A percentile compares a stretch with the other conserved stretches of the same genome.
These are phyloP conservation scores for Jasminum sambac DNA, from an alignment of 257 asterid species.

Conservation along the genomic window DNA sequence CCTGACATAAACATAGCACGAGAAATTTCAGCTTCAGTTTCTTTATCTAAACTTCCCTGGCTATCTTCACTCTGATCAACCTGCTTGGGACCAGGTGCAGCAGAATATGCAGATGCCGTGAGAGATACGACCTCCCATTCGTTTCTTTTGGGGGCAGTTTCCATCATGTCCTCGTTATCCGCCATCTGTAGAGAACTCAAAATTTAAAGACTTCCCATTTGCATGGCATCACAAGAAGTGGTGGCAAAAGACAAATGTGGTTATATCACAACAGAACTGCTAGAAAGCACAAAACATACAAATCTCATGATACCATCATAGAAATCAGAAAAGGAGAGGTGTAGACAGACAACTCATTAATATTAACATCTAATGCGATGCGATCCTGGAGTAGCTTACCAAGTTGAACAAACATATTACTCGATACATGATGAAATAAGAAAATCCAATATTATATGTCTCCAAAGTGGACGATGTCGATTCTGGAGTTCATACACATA, in stretches of 20 bases:
- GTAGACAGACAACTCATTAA: background rate
- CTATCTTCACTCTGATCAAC: constrained; percentile 23
- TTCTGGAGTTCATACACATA: no score
- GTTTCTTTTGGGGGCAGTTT: constrained; percentile 39
- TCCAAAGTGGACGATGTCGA: no score
- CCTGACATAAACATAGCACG: constrained; percentile 47
- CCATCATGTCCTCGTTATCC: constrained; percentile 35
- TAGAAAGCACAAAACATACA: background rate
- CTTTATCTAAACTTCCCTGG: constrained; percentile 21
- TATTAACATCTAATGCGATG: background rate
- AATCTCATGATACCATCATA: background rate
- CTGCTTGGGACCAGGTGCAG: constrained; percentile 47
- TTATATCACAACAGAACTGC: background rate
- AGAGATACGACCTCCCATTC: constrained; percentile 70
- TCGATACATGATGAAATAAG: no score
- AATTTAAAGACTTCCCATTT: background rate
- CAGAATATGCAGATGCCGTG: constrained; percentile 57
- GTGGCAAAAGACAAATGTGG: no score
- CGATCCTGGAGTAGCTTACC: background rate
- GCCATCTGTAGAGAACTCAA: constrained; percentile 37
- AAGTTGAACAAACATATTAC: background rate
- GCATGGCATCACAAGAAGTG: background rate
- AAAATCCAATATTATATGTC: no score
- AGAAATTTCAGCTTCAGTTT: constrained; percentile 30
- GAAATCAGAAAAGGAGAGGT: background rate